Base-by-base conservation (phyloP, 2,329 filamentous ascomycete genomes). In the Pestalotiopsis sp. region DNA sequence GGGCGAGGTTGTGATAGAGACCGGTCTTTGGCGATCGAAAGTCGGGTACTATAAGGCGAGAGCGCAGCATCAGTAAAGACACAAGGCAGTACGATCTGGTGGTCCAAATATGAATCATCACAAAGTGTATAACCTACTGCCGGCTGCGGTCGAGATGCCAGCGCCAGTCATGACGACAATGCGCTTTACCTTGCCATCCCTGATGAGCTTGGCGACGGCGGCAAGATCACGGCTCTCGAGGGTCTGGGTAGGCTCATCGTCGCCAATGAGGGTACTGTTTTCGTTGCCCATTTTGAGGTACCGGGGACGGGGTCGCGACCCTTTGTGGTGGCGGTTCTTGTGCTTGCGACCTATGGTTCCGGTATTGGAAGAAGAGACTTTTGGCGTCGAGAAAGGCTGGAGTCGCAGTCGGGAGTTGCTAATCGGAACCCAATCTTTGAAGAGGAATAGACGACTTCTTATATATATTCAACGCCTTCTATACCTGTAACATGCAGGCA, bases 21-120 rank as follows among this genome's bases (percentile, higher is more conserved):
- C 96, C 96, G 0, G 95, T 98, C 68, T 94, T 92, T 71, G 95
- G 95, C 2, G 94, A 97, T 72, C 96, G 88, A 79, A 98, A 99
- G 81, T 99, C 96, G 71, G 96, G 96, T 71, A 99, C 95, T 81
- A 84, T 82, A 38, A 9, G 11, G 25, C 27, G n/a, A 36, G 59
- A 17, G 25, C 20, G 38, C 60, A 58, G 31, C 13, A 57, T 25
- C 17, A 52, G 64, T 7, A 25, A 63, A 3, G 52, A 12, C 11
- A 20, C 7, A 38, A 41, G 13, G 1, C 66, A 14, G 23, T 68
- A 12, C 3, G 11, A 59, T 59, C 6, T 2, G 27, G 57, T 20
- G 7, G 7, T 36, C 2, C 3, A n/a, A 6, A 5, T 36, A n/a
- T 13, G 25, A 59, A 41, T n/a, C 25, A 66, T 20, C 11, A 49